phyloP scores from a whole-genome alignment of 768 basidiomycete genomes.

The Rubroboletus pulcherrimus region DNA sequence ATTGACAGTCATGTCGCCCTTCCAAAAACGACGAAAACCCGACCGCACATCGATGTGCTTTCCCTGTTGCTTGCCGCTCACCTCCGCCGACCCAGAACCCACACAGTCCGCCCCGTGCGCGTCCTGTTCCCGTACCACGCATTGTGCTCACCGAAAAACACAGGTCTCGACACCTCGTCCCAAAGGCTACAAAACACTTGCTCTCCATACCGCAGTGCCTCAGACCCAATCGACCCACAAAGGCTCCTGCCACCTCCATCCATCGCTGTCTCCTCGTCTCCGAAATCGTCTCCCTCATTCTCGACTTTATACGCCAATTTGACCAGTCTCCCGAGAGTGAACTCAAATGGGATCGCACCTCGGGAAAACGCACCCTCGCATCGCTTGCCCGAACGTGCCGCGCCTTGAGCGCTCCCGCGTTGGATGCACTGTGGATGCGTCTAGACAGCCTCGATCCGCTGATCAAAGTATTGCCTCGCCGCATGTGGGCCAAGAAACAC shows the following conservation, averaged over 20 bases:
- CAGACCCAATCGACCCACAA: background rate
- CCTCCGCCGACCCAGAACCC: background rate
- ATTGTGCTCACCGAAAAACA: background rate
- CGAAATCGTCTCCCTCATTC: constrained; percentile 21
- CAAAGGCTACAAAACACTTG: background rate
- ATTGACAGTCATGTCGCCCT: background rate
- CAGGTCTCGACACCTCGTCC: background rate
- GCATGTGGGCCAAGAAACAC: constrained; percentile 25
- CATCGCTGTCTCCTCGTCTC: constrained; percentile 23
- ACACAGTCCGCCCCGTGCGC: constrained; percentile 5
- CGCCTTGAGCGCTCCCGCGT: constrained; percentile 17
- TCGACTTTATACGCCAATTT: constrained; percentile 17
- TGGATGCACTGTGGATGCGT: constrained; percentile 30
- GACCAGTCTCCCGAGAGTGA: constrained; percentile 22
- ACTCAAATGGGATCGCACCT: constrained; percentile 5
- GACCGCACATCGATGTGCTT: background rate
- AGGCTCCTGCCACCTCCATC: background rate
- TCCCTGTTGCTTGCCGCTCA: background rate
- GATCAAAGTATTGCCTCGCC: constrained; percentile 22
- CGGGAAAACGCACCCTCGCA: constrained; percentile 24
- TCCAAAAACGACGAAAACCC: background rate
- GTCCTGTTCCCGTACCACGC: background rate
- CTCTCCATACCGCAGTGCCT: background rate
- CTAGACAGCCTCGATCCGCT: constrained; percentile 27
- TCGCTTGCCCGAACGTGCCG: constrained; percentile 27